Evolutionary conservation across 169 alveolate genomes (phyloP), one percentile per base, ranked within the genome.

Genomic region (Cryptosporidium tyzzeri): DNA sequence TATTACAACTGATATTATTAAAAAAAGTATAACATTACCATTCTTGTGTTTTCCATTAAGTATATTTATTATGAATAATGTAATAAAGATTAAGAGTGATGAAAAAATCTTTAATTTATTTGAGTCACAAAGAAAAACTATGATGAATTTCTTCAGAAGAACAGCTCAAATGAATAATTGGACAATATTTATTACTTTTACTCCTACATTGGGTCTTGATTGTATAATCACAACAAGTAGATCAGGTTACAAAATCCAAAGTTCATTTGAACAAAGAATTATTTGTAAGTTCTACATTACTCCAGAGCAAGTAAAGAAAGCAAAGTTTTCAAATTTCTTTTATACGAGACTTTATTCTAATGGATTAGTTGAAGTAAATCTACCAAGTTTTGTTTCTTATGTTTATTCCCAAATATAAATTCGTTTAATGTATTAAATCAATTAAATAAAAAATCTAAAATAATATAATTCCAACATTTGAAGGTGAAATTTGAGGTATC

Each of bases 401-500:
- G 69, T 71, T 3, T 71, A 71, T 71, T 71, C 69, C 1, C 68
- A 71, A 51, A 71, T 71, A 48, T 71, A 71, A 31, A 1, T 18
- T 0, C 21, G 10, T 29, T n/a, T 26, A 70, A 12, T 18, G 5
- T 6, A n/a, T 9, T 2, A 10, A 10, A 6, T 10, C 35, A 10
- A 6, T 26, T 10, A 0, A 48, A 70, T n/a, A 10, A 1, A n/a
- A 23, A 23, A 26, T 23, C 59, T 71, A 48, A 33, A 71, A 71
- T 51, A 51, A 51, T 16, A 48, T 44, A 71, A 71, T 31, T 21
- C 61, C 45, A 41, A 69, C 69, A 71, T 29, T 71, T 10, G 39
- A 31, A n/a, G 69, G 85, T 31, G 39, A 26, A 8, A 71, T 71
- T 21, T n/a, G 84, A 4, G 98, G 95, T 53, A 95, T 91, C 39